Base-by-base conservation (phyloP, 352 stramenopile genomes). In the Phytophthora fragariae region DNA sequence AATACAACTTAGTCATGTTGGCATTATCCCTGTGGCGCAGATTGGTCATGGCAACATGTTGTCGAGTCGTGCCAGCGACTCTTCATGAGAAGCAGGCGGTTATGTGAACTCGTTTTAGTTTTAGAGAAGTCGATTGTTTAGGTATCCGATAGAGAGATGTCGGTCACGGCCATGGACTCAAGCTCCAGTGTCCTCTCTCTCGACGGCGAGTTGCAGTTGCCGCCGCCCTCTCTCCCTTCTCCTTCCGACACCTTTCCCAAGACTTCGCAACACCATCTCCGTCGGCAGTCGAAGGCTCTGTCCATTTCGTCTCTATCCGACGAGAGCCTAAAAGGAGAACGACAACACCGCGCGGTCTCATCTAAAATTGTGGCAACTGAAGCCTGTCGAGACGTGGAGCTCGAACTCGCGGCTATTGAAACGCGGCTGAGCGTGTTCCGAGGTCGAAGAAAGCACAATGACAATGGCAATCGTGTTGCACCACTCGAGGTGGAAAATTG, bases 371-470 rank as follows among this genome's bases (percentile, higher is more conserved):
- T 63, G 3, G 58, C 59, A 14, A 39, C 37, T 4, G 76, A 83
- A 72, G 83, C 79, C 9, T 89, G 81, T 62, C 41, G 60, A 11
- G 81, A 89, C 62, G 74, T 89, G 19, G 57, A 85, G 15, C 71
- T 76, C 1, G 83, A 89, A 60, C 68, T 89, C 3, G 64, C 62
- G 19, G 75, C 81, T 0, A 67, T 89, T 57, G 68, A 86, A 33
- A 77, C 62, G 57, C 78, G 82, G 0, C 47, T 90, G 33, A 69
- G 47, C 1, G 66, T 72, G 35, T 86, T 82, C 29, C 73, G 63
- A 67, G 56, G 57, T 3, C 50, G 60, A 63, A 65, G 33, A 29
- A 64, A 21, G 14, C n/a, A 14, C 35, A 44, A 15, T n/a, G 31
- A 65, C 8, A 46, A 61, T 8, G 29, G n/a, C n/a, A 54, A 54